Evolutionary conservation across 352 stramenopile genomes (phyloP), one percentile per base, ranked within the genome.

Genomic region (Globisporangium ultimum): DNA sequence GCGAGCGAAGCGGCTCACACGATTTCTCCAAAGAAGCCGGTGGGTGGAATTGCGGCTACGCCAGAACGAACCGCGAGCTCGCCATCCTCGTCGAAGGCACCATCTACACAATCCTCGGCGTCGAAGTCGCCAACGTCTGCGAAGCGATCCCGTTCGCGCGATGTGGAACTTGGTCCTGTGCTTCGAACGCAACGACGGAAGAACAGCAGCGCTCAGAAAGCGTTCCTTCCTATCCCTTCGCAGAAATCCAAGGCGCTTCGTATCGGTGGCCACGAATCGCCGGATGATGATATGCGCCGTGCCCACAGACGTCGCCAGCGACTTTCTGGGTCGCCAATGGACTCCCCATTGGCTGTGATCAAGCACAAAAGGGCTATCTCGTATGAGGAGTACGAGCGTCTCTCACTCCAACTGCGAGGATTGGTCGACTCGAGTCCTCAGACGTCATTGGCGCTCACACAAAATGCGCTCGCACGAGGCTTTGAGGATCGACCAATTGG

Each of bases 291-390:
- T 15, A 55, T 61, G 34, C 51, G 58, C 12, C 34, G 48, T 5
- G 41, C 53, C 3, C 46, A 55, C 32, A 60, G 57, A 13, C 63
- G 63, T 22, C 58, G 60, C 21, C 18, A 42, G 14, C 60, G 48
- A 0, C 49, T 70, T 34, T 46, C 48, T 11, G 43, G 63, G 14
- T 76, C 74, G 49, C 72, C 77, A 3, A 65, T 72, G 22, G 75
- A 84, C 45, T 88, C 79, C 18, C 77, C 80, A 10, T 52, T 80
- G 24, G 58, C 77, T 11, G 71, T 84, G 52, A 85, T 91, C 53
- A 89, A 89, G 57, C 77, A 88, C 61, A 81, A 84, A 62, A 91
- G 91, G 56, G 74, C 78, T 0, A 93, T 93, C 40, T 86, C 71
- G 3, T 82, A 82, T 41, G 80, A 91, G 49, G 84, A 93, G 48